These are phyloP conservation scores for Candida nanaspora DNA, from an alignment of 805 yeast species.

Conservation along the genomic window DNA sequence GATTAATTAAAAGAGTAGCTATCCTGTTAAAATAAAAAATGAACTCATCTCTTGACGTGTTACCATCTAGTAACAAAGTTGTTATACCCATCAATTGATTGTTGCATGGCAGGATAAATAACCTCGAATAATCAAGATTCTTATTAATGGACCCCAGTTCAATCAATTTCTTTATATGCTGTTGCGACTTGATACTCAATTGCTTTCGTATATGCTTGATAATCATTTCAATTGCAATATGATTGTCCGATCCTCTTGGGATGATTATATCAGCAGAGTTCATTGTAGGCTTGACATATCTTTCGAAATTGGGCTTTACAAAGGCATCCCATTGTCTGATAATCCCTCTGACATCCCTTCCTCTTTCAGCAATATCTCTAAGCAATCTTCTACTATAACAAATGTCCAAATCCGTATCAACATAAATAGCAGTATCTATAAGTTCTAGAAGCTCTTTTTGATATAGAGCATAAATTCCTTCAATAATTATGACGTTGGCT, in stretches of 20 bases:
- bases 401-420: constrained; percentile 89
- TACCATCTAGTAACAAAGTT: constrained; percentile 54
- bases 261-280: constrained; percentile 76
- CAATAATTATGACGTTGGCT: constrained; percentile 87
- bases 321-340: constrained; percentile 83
- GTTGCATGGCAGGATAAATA: constrained; percentile 36
- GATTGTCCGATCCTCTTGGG: constrained; percentile 86
- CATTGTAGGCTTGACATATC: constrained; percentile 69
- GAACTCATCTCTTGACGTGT: constrained; percentile 64
- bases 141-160: constrained; percentile 40
- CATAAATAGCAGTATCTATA: constrained; percentile 84
- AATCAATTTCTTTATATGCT: constrained; percentile 60
- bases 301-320: constrained; percentile 88
- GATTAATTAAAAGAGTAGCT: constrained; percentile 61
- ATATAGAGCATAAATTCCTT: constrained; percentile 82
- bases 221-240: constrained; percentile 71
- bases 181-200: constrained; percentile 52
- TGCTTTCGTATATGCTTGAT: constrained; percentile 75
- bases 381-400: constrained; percentile 85
- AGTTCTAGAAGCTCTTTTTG: constrained; percentile 60
- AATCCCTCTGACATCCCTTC: constrained; percentile 77
- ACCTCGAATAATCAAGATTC: constrained; percentile 24
- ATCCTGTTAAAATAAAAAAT: constrained; percentile 81
- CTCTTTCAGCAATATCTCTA: constrained; percentile 81
- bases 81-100: constrained; percentile 69